Conservation (phyloP, 2,329 filamentous ascomycete genomes). For the Nigrospora oryzae region DNA sequence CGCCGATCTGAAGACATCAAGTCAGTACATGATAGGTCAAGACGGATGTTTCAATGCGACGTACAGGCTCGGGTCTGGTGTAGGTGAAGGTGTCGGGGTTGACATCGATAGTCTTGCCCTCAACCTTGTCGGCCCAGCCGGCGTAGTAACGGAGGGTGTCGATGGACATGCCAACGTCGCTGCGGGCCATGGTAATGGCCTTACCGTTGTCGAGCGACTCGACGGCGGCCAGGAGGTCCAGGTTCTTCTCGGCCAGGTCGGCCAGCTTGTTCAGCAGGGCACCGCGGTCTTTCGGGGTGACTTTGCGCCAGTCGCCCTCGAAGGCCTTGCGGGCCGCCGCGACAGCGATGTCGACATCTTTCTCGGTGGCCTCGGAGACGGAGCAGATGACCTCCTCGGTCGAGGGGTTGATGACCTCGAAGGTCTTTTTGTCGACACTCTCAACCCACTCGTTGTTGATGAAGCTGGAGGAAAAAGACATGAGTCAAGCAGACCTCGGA, state of each 20-base stretch:
- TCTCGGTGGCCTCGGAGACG: slow-evolving; percentile 79
- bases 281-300: slow-evolving; percentile 64
- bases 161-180: slow-evolving; percentile 60
- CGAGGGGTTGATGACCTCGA: slow-evolving; percentile 84
- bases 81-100: slow-evolving; percentile 75
- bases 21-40: not conserved
- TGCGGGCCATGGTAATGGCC: slow-evolving; percentile 66
- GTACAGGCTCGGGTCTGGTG: slow-evolving; percentile 65
- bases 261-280: slow-evolving; percentile 67
- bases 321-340: slow-evolving; percentile 80
- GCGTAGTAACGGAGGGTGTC: slow-evolving; percentile 78
- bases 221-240: slow-evolving; percentile 67
- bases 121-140: slow-evolving; percentile 88
- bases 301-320: slow-evolving; percentile 60
- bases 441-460: slow-evolving; percentile 91
- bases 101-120: slow-evolving; percentile 80
- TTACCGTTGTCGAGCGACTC: slow-evolving; percentile 89
- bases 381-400: slow-evolving; percentile 79
- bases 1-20: slow-evolving; percentile 40
- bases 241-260: slow-evolving; percentile 70
- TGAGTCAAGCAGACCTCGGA: not conserved
- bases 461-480: slow-evolving; percentile 46
- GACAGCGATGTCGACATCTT: slow-evolving; percentile 77
- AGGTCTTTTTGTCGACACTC: slow-evolving; percentile 77
- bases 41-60: slow-evolving; percentile 11